Conservation (phyloP, 2,329 filamentous ascomycete genomes). For the Madurella mycetomatis region DNA sequence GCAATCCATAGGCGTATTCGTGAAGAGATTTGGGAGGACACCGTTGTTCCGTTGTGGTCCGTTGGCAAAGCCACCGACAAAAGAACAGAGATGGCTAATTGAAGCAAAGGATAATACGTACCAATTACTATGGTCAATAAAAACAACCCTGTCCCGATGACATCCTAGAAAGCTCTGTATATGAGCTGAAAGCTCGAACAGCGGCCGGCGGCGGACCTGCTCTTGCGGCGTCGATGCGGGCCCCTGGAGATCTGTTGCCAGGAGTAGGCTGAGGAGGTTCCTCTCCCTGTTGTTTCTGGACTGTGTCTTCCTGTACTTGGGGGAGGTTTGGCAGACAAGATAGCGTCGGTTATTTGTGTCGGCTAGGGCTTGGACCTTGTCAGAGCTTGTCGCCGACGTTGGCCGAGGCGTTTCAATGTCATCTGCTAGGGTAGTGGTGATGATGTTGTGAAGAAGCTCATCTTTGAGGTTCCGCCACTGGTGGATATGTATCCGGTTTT, state of each 20-base stretch:
- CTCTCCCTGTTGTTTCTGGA: not conserved
- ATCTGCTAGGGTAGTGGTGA: not conserved
- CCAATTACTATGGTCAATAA: slow-evolving; percentile 6
- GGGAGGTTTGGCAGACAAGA: not conserved
- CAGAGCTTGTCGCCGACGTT: not conserved
- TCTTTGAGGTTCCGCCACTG: not conserved
- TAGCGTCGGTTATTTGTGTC: not conserved
- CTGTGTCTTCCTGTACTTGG: not conserved
- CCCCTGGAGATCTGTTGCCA: not conserved
- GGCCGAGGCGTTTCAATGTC: not conserved
- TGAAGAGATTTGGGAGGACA: too few relatives aligned
- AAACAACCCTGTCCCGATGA: not conserved
- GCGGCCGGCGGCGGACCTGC: not conserved
- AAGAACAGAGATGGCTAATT: not conserved
- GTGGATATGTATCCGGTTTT: not conserved
- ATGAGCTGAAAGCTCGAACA: not conserved
- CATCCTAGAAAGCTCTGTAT: slow-evolving; percentile 1
- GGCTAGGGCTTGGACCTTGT: not conserved
- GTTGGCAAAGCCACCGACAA: not conserved
- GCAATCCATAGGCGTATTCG: too few relatives aligned
- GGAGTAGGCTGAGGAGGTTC: not conserved
- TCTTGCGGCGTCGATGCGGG: not conserved
- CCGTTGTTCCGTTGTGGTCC: not conserved
- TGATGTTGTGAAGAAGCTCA: not conserved
- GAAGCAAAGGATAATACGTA: not conserved